Evolutionary conservation across 2,329 filamentous ascomycete genomes (phyloP).

Genomic region (Colletotrichum sp.): DNA sequence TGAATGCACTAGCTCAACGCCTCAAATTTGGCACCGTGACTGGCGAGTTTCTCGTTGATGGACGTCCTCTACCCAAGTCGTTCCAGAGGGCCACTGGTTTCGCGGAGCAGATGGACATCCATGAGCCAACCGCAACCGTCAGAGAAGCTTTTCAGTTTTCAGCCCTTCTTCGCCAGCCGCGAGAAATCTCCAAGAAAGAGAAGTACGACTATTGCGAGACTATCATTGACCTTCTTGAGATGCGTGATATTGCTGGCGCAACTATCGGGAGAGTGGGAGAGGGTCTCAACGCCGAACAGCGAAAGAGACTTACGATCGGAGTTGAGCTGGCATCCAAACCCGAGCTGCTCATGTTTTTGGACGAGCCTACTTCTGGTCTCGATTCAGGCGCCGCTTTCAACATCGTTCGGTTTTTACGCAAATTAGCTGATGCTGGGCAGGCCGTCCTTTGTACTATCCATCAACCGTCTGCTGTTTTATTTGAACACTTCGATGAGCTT

Average conservation of each 20-base stretch:
- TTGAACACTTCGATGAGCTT: conserved; percentile 62
- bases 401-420: conserved; percentile 65
- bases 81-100: conserved; percentile 84
- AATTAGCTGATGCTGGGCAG: conserved; percentile 64
- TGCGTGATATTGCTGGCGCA: conserved; percentile 70
- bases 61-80: conserved; percentile 70
- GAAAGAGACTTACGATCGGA: conserved; percentile 61
- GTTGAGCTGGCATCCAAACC: conserved; percentile 63
- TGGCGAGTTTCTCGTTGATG: conserved; percentile 82
- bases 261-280: conserved; percentile 64
- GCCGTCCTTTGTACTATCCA: conserved; percentile 67
- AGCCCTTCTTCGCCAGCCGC: conserved; percentile 66
- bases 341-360: conserved; percentile 67
- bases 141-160: conserved; percentile 71
- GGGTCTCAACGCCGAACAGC: conserved; percentile 66
- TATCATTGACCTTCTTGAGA: conserved; percentile 72
- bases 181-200: conserved; percentile 60
- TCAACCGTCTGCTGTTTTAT: conserved; percentile 61
- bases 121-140: conserved; percentile 70
- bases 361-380: conserved; percentile 65
- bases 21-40: conserved; percentile 78
- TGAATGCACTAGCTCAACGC: conserved; percentile 77
- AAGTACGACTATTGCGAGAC: conserved; percentile 73
- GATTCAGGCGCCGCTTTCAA: conserved; percentile 65
- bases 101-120: conserved; percentile 69